A percentile compares a stretch with the other conserved stretches of the same genome.
Evolutionary conservation across 441 rosid genomes (phyloP).

Genomic region (Hura crepitans): DNA sequence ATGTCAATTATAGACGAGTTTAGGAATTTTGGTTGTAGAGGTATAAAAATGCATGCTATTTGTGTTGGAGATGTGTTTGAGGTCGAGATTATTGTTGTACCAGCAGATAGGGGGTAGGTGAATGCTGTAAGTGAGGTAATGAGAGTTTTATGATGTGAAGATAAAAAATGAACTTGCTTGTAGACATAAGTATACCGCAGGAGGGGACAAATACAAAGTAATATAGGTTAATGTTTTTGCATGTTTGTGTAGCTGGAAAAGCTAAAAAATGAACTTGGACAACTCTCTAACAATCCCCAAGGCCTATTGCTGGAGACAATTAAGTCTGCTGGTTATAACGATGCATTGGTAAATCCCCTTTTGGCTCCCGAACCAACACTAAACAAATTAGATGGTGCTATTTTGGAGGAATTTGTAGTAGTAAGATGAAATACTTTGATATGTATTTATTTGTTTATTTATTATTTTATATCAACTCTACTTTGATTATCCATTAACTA

Average conservation of each 20-base stretch:
- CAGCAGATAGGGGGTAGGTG: too few relatives aligned
- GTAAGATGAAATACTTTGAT: constrained; percentile 40
- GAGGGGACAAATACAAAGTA: too few relatives aligned
- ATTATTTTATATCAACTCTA: not conserved
- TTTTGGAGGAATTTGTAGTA: constrained; percentile 66
- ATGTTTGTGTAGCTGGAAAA: constrained; percentile 46
- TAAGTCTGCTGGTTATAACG: constrained; percentile 74
- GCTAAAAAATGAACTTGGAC: constrained; percentile 60
- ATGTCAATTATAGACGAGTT: too few relatives aligned
- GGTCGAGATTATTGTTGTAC: too few relatives aligned
- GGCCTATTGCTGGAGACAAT: constrained; percentile 79
- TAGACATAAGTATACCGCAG: too few relatives aligned
- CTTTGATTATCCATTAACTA: constrained; percentile 10
- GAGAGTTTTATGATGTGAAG: too few relatives aligned
- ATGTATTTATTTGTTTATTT: not conserved
- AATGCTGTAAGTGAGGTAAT: too few relatives aligned
- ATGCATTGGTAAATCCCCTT: constrained; percentile 83
- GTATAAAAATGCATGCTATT: too few relatives aligned
- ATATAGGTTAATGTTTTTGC: not conserved
- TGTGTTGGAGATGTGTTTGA: too few relatives aligned
- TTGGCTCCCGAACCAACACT: constrained; percentile 63
- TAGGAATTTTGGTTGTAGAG: too few relatives aligned
- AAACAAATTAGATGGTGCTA: constrained; percentile 43
- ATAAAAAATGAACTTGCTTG: too few relatives aligned
- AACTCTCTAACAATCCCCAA: constrained; percentile 65